Evolutionary conservation across 2,329 filamentous ascomycete genomes (phyloP).

Genomic region (Macroventuria anomochaeta): DNA sequence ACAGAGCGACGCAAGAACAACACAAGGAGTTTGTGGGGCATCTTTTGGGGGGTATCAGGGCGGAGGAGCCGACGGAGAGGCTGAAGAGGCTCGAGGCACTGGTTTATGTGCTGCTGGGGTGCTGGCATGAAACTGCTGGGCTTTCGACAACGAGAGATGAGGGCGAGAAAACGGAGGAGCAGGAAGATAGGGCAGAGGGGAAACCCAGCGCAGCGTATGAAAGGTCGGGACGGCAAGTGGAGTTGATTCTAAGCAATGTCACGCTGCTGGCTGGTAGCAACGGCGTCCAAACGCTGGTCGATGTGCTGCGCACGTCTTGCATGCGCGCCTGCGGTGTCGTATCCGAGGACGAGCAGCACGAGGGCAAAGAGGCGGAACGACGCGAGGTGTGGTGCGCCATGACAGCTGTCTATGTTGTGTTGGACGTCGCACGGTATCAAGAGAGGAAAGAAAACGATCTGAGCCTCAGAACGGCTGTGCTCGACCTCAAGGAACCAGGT

Average conservation of each 20-base stretch:
- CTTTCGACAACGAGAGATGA: conserved; percentile 18
- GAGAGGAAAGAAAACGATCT: conserved; percentile 56
- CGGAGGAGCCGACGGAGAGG: conserved; percentile 36
- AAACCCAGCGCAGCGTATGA: conserved; percentile 27
- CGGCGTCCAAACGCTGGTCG: conserved; percentile 51
- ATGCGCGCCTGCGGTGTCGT: conserved; percentile 41
- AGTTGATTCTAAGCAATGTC: conserved; percentile 55
- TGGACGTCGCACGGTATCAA: conserved; percentile 53
- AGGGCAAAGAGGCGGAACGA: conserved; percentile 48
- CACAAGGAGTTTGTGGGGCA: conserved; percentile 64
- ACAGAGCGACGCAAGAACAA: conserved; percentile 65
- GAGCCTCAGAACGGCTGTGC: conserved; percentile 53
- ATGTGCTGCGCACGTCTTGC: conserved; percentile 46
- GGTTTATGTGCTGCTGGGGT: conserved; percentile 56
- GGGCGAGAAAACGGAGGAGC: conserved; percentile 20
- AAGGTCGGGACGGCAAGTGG: conserved; percentile 51
- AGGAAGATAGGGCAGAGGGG: conserved; percentile 7
- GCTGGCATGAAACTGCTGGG: conserved; percentile 59
- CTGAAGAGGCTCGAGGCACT: conserved; percentile 53
- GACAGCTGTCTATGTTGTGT: conserved; percentile 57
- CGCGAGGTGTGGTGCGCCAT: conserved; percentile 58
- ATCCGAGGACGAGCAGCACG: conserved; percentile 33
- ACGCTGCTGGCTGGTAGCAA: conserved; percentile 50
- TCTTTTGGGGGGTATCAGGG: conserved; percentile 43
- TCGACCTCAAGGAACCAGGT: conserved; percentile 59